Conservation (phyloP, 192 early-diverging fungal genomes). For the Dissophora globulifera region DNA sequence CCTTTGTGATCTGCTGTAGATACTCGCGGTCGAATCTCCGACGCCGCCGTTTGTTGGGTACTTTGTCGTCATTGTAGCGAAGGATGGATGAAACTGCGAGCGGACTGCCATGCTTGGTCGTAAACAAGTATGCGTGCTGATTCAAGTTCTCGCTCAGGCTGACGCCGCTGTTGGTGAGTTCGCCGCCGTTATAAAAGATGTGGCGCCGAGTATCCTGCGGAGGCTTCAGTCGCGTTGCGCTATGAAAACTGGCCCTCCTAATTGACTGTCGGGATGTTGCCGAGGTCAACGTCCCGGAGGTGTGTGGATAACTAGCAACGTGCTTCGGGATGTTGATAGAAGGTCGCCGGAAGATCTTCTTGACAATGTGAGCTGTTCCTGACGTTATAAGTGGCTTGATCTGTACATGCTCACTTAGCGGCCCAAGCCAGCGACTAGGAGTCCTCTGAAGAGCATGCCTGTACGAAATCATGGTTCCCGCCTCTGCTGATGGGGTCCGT, state of each 20-base stretch:
- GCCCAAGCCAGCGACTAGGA: constrained; percentile 36
- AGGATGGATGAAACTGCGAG: constrained; percentile 33
- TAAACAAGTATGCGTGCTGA: constrained; percentile 50
- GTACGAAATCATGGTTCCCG: not conserved
- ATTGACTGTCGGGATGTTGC: not conserved
- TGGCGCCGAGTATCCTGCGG: constrained; percentile 23
- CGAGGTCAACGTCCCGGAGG: not conserved
- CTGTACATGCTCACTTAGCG: constrained; percentile 34
- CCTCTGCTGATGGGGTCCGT: constrained; percentile 3
- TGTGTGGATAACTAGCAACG: constrained; percentile 14
- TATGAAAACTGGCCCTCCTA: not conserved
- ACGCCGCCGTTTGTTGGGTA: constrained; percentile 34
- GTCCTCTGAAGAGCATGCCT: constrained; percentile 15
- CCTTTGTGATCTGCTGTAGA: constrained; percentile 51
- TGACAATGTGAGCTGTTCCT: constrained; percentile 42
- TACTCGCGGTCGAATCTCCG: constrained; percentile 46
- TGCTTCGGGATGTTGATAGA: constrained; percentile 33
- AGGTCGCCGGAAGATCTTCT: constrained; percentile 33
- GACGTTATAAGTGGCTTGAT: constrained; percentile 36
- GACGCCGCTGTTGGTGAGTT: constrained; percentile 24
- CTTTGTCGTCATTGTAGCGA: constrained; percentile 41
- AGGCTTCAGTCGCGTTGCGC: not conserved
- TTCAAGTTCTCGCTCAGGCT: constrained; percentile 40
- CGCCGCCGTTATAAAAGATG: constrained; percentile 35
- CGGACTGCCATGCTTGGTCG: constrained; percentile 39